These are phyloP conservation scores for Mallotus nudiflorus DNA, from an alignment of 345 rosid genomes.

Conservation along the genomic window DNA sequence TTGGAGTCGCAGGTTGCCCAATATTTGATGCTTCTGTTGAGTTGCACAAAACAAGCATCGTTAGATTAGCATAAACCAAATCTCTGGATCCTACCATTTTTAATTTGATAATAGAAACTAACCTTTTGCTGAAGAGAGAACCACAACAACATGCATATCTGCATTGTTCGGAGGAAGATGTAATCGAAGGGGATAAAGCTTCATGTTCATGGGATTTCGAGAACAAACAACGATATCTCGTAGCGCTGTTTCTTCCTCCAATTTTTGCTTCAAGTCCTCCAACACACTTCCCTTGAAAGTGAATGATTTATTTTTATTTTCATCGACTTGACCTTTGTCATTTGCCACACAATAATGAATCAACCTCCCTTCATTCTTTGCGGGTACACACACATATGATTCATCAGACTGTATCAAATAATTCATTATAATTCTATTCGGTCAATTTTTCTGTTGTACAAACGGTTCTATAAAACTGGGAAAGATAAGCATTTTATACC, in stretches of 20 bases:
- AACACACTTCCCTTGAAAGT: conserved; percentile 28
- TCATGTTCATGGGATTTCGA: conserved; percentile 27
- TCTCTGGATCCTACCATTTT: too few species aligned
- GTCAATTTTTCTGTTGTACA: too few species aligned
- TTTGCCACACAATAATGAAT: conserved; percentile 23
- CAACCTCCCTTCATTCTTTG: conserved; percentile 24
- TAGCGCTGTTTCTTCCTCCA: conserved; percentile 33
- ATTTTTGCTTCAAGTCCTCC: conserved; percentile 24
- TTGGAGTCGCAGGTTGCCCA: conserved; percentile 23
- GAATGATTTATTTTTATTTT: conserved; percentile 11
- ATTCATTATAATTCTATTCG: too few species aligned
- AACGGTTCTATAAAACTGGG: too few species aligned
- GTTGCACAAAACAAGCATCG: neutral
- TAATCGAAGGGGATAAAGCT: conserved; percentile 30
- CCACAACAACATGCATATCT: conserved; percentile 21
- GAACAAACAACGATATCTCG: conserved; percentile 23
- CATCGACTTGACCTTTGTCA: conserved; percentile 10
- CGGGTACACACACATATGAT: neutral
- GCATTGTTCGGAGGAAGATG: conserved; percentile 30
- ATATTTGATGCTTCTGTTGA: conserved; percentile 29
- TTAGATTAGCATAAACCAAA: neutral
- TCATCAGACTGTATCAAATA: conserved; percentile 16
- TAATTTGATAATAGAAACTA: too few species aligned
- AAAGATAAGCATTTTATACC: conserved; percentile 40
- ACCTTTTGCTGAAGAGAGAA: conserved; percentile 47